These are phyloP conservation scores for Pyrus hybrid DNA, from an alignment of 331 rosid species.

Conservation along the genomic window DNA sequence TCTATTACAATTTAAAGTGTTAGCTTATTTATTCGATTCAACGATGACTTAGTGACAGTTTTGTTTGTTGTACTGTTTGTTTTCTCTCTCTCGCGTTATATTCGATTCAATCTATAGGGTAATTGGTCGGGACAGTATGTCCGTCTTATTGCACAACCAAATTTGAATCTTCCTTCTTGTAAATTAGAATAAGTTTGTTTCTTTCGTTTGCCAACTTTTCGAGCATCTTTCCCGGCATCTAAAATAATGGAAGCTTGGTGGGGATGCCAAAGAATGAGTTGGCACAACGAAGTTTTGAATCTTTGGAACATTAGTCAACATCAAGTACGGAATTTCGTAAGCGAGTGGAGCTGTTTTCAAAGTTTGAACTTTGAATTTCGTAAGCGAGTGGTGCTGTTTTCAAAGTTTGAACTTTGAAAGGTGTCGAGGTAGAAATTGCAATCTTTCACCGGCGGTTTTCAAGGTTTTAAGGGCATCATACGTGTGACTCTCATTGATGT, in stretches of 20 bases:
- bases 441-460: neutral
- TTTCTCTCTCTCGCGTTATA: neutral
- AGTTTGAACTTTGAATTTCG: neutral
- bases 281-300: neutral
- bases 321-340: neutral
- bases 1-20: neutral
- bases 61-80: neutral
- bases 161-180: neutral
- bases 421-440: neutral
- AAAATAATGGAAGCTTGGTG: no score
- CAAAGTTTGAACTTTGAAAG: neutral
- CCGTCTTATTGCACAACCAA: no score
- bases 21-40: constrained; percentile 7
- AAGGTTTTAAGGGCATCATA: neutral
- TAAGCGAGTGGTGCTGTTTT: neutral
- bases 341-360: neutral
- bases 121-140: neutral
- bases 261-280: neutral
- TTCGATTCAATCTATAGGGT: no score
- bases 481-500: neutral
- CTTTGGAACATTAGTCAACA: neutral
- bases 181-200: neutral
- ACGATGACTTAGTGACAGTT: neutral
- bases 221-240: neutral
- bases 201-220: neutral